Conservation (phyloP, 2,329 filamentous ascomycete species). For the Apiospora malaysiana region DNA sequence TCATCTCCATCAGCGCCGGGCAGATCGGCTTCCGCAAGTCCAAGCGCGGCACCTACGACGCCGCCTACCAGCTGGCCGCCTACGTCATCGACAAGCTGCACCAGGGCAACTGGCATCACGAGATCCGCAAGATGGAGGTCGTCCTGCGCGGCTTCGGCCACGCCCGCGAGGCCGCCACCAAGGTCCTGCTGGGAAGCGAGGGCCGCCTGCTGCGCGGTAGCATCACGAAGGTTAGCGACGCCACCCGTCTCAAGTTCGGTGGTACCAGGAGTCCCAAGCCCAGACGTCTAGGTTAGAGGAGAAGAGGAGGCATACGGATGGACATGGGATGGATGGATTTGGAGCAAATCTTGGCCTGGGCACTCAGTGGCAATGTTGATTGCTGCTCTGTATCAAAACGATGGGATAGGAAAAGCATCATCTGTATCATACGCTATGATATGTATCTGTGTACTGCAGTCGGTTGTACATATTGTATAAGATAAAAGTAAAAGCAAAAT, state of each 20-base stretch:
- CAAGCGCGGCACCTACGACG: conserved; percentile 82
- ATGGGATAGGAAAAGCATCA: neutral
- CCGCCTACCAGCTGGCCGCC: conserved; percentile 86
- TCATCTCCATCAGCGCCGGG: conserved; percentile 81
- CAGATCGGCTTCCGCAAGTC: conserved; percentile 92
- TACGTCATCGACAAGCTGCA: conserved; percentile 85
- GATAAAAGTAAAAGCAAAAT: neutral
- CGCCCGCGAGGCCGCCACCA: conserved; percentile 87
- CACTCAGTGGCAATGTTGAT: neutral
- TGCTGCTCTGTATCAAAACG: neutral
- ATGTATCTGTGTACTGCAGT: conserved; percentile 14
- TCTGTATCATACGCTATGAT: conserved; percentile 19
- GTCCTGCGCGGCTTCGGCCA: conserved; percentile 83
- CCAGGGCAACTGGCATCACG: conserved; percentile 77
- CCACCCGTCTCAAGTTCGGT: conserved; percentile 93
- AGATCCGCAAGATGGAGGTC: conserved; percentile 80
- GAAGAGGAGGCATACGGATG: neutral
- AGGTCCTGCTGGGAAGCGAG: conserved; percentile 86
- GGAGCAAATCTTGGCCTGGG: neutral
- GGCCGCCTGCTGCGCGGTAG: conserved; percentile 76
- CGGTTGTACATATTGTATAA: conserved; percentile 17
- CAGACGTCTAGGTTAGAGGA: conserved; percentile 69
- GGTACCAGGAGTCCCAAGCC: conserved; percentile 85
- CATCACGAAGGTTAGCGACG: conserved; percentile 82
- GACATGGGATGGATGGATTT: neutral